Percentiles rank a stretch among this genome's conserved stretches.
Conservation (phyloP, 495 filamentous ascomycete genomes). For the Aspergillus bertholletiae region DNA sequence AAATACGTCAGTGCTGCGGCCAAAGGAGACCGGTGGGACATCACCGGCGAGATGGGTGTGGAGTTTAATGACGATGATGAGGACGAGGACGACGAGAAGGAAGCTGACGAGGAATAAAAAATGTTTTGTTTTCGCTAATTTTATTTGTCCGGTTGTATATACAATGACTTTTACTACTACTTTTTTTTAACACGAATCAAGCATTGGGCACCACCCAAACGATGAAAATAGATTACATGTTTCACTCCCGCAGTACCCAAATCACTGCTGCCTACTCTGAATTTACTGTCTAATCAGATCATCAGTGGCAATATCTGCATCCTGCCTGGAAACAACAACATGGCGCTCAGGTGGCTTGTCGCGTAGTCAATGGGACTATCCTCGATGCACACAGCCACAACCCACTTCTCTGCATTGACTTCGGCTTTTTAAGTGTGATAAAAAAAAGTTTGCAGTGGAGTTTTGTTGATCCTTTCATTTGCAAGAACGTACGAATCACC, state of each 20-base stretch:
- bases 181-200: not conserved
- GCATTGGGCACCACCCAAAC: not conserved
- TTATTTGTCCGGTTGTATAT: not conserved
- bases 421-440: too few species aligned
- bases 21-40: conserved; percentile 89
- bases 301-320: too few species aligned
- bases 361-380: too few species aligned
- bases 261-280: not conserved
- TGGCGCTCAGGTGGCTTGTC: too few species aligned
- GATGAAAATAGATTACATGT: not conserved
- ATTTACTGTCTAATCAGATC: too few species aligned
- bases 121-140: conserved; percentile 4
- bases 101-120: conserved; percentile 13
- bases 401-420: too few species aligned
- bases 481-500: too few species aligned
- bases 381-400: too few species aligned
- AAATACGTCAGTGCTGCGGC: conserved; percentile 88
- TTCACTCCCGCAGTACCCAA: not conserved
- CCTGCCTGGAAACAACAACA: too few species aligned
- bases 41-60: conserved; percentile 60
- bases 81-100: conserved; percentile 27
- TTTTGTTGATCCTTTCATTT: too few species aligned
- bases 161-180: not conserved
- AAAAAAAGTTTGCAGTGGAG: too few species aligned
- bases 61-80: conserved; percentile 42